Conservation (phyloP, 148 eudicot genomes). For the Rhododendron henanense region DNA sequence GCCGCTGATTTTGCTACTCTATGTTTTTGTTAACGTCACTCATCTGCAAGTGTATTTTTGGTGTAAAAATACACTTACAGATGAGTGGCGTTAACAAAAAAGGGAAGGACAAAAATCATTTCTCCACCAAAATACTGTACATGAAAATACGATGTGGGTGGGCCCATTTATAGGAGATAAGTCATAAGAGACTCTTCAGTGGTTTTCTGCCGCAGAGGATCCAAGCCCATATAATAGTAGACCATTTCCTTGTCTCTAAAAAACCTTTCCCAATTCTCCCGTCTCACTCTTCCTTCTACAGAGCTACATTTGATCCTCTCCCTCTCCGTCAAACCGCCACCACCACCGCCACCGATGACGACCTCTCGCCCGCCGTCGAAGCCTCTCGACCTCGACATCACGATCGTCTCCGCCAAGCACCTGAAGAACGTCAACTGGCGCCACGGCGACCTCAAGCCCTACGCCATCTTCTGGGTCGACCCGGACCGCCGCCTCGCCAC, state of each 20-base stretch:
- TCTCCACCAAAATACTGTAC: too few species aligned
- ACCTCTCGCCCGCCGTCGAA: constrained; percentile 25
- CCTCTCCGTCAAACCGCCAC: background rate
- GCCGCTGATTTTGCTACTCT: too few species aligned
- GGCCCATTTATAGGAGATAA: too few species aligned
- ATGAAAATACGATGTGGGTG: too few species aligned
- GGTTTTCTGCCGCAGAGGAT: background rate
- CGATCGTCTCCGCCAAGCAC: constrained; percentile 77
- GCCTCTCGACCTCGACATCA: constrained; percentile 47
- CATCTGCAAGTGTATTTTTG: too few species aligned
- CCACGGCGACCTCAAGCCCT: constrained; percentile 65
- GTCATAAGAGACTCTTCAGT: too few species aligned
- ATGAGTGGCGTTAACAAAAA: too few species aligned
- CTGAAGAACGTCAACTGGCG: constrained; percentile 90
- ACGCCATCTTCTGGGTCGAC: constrained; percentile 75
- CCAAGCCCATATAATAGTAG: background rate
- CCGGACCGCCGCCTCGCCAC: constrained; percentile 69
- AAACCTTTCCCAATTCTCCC: background rate
- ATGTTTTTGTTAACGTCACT: too few species aligned
- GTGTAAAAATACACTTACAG: too few species aligned
- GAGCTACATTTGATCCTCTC: background rate
- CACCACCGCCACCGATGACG: constrained; percentile 20
- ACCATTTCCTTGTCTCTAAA: background rate
- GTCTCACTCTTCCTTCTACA: background rate
- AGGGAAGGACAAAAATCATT: too few species aligned